Conservation (phyloP, 192 early-diverging fungal species). For the Rhizophagus clarus region DNA sequence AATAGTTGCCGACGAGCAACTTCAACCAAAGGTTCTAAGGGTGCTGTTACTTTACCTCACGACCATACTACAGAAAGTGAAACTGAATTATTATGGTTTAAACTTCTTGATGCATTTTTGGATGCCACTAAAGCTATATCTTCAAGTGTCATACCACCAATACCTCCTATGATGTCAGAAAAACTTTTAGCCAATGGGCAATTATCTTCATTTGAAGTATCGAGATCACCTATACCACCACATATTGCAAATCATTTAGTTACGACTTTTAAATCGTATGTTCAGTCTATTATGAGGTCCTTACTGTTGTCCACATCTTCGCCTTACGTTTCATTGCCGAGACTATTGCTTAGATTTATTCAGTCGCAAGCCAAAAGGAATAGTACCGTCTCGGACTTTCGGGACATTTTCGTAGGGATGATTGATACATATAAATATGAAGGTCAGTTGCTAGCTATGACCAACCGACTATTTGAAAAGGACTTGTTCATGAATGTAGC, state of each 20-base stretch:
- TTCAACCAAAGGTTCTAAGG: conserved; percentile 32
- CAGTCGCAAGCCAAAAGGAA: conserved; percentile 50
- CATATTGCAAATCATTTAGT: conserved; percentile 48
- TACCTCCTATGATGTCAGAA: conserved; percentile 22
- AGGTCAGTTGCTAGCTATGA: conserved; percentile 62
- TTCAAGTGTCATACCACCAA: conserved; percentile 12
- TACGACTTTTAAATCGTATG: conserved; percentile 56
- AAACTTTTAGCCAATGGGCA: conserved; percentile 29
- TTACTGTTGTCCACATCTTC: conserved; percentile 58
- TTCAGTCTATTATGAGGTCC: conserved; percentile 60
- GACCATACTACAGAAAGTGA: conserved; percentile 41
- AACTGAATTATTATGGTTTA: conserved; percentile 58
- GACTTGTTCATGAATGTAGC: conserved; percentile 57
- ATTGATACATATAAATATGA: conserved; percentile 67
- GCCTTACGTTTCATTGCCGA: conserved; percentile 59
- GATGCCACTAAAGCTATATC: conserved; percentile 55
- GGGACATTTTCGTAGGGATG: conserved; percentile 63
- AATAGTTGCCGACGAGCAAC: conserved; percentile 41
- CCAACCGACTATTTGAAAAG: conserved; percentile 61
- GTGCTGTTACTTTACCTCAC: conserved; percentile 23
- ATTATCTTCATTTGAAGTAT: conserved; percentile 12
- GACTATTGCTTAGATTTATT: conserved; percentile 55
- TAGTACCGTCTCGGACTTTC: conserved; percentile 58
- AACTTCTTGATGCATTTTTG: conserved; percentile 59
- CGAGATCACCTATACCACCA: conserved; percentile 21